Base-by-base conservation (phyloP, 805 yeast species). In the Trichomonascus vanleenenianus region DNA sequence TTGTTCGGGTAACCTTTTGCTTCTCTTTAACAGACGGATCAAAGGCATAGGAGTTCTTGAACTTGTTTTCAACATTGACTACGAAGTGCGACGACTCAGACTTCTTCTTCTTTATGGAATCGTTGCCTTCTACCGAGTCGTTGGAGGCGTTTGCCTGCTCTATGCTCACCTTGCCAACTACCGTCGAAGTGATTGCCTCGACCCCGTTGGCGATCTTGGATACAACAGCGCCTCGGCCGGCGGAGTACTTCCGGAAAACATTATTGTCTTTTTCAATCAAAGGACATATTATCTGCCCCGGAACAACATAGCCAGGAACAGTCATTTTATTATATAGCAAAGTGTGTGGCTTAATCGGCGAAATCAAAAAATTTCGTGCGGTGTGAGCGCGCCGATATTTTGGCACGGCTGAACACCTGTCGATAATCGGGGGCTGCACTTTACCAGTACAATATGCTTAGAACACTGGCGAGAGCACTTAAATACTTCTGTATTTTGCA, bases 241-340 rank as follows among this genome's bases (percentile, higher is more conserved):
- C 65, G 3, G 68, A 58, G 55, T 74, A 85, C 47, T 70, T 72
- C 36, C 68, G 61, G 2, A 73, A 58, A 7, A 52, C 39, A 12
- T 60, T 60, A 7, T 55, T 56, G n/a, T 64, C 65, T 4, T 55
- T 51, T 12, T 66, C 68, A 1, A 57, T 51, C 3, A 63, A 45
- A 7, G 93, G 89, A 15, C 79, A 73, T 19, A 87, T 69, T 36
- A 81, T 75, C 55, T 87, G 95, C 0, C 96, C 96, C 1, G 96
- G 96, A n/a, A 81, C 70, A 2, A 75, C 85, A 32, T 61, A 59
- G 30, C 68, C 64, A 16, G 82, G 81, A 14, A 39, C 30, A 12
- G 41, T 12, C 41, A 39, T 38, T 33, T 14, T 7, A 11, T 15
- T 7, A 11, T 14, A 34, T 34, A 6, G 16, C 6, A 4, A 6